Percentiles rank a stretch among this genome's conserved stretches.
Evolutionary conservation across 768 basidiomycete genomes (phyloP).

Genomic region (Trametes maxima): DNA sequence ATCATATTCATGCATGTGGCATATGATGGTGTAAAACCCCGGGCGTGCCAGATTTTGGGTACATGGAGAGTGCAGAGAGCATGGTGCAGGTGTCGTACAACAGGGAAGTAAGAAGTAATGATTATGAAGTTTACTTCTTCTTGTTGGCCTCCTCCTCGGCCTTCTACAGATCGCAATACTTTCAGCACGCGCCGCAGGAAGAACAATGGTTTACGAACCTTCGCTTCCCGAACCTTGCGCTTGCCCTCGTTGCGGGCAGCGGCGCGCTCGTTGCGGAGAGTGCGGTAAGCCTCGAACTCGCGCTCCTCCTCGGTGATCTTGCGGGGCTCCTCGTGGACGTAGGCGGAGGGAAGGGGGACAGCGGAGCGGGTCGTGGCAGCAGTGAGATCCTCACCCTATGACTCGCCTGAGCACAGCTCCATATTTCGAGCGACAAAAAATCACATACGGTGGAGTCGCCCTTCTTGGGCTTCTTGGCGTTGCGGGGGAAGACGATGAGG

Average conservation of each 20-base stretch:
- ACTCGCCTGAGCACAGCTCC: slow-evolving; percentile 18
- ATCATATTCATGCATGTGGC: slow-evolving; percentile 37
- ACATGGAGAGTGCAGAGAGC: slow-evolving; percentile 32
- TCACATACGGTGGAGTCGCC: slow-evolving; percentile 84
- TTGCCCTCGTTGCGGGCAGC: slow-evolving; percentile 82
- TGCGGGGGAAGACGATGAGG: slow-evolving; percentile 96
- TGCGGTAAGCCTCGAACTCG: slow-evolving; percentile 83
- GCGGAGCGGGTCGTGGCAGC: slow-evolving; percentile 71
- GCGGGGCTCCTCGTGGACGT: slow-evolving; percentile 81
- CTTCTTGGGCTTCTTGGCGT: slow-evolving; percentile 93
- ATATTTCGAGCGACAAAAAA: not conserved
- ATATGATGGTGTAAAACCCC: slow-evolving; percentile 37
- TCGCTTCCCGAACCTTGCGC: slow-evolving; percentile 83
- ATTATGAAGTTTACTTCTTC: slow-evolving; percentile 67
- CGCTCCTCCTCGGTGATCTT: slow-evolving; percentile 92
- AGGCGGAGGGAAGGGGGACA: slow-evolving; percentile 67
- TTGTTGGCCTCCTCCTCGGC: slow-evolving; percentile 92
- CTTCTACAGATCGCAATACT: slow-evolving; percentile 49
- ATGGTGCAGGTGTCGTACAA: slow-evolving; percentile 25
- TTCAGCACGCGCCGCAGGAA: slow-evolving; percentile 21
- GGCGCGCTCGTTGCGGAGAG: slow-evolving; percentile 85
- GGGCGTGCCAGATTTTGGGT: slow-evolving; percentile 41
- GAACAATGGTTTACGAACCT: slow-evolving; percentile 52
- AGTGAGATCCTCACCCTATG: slow-evolving; percentile 79
- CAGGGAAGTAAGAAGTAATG: slow-evolving; percentile 23